Percentiles rank a stretch among this genome's conserved stretches.
Conservation (phyloP, 179 eudicot species). For the Pouteria campechiana region DNA sequence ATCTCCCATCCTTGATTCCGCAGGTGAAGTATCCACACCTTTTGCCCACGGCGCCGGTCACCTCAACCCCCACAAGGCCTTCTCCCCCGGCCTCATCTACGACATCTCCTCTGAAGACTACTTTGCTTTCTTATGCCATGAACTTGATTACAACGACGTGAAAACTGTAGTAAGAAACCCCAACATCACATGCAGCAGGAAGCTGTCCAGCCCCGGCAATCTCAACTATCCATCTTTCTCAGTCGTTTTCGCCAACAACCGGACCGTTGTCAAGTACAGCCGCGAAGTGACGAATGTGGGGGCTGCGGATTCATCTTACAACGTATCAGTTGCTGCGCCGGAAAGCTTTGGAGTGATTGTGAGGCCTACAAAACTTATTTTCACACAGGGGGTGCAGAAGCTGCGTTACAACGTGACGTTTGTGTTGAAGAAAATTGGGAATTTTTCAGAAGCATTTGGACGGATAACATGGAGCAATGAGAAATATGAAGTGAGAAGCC, state of each 20-base stretch:
- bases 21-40: conserved; percentile 48
- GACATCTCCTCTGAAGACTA: conserved; percentile 55
- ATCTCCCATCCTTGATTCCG: conserved; percentile 59
- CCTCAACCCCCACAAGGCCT: conserved; percentile 73
- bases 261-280: conserved; percentile 46
- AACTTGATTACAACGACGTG: conserved; percentile 42
- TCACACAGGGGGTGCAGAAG: conserved; percentile 60
- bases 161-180: conserved; percentile 39
- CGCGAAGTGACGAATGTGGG: conserved; percentile 80
- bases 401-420: conserved; percentile 67
- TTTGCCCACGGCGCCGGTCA: conserved; percentile 84
- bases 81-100: conserved; percentile 80
- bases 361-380: conserved; percentile 49
- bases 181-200: conserved; percentile 51
- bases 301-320: conserved; percentile 32
- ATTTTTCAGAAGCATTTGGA: conserved; percentile 41
- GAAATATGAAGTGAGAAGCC: conserved; percentile 53
- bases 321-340: conserved; percentile 48
- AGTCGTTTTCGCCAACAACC: conserved; percentile 39
- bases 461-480: conserved; percentile 61
- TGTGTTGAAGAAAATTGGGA: conserved; percentile 34
- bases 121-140: conserved; percentile 59
- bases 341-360: conserved; percentile 39
- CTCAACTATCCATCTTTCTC: conserved; percentile 93
- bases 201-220: conserved; percentile 53